Evolutionary conservation across 1,139 yeast species (phyloP), one percentile per base, ranked within the genome.

Genomic region (Lodderomyces beijingensis): DNA sequence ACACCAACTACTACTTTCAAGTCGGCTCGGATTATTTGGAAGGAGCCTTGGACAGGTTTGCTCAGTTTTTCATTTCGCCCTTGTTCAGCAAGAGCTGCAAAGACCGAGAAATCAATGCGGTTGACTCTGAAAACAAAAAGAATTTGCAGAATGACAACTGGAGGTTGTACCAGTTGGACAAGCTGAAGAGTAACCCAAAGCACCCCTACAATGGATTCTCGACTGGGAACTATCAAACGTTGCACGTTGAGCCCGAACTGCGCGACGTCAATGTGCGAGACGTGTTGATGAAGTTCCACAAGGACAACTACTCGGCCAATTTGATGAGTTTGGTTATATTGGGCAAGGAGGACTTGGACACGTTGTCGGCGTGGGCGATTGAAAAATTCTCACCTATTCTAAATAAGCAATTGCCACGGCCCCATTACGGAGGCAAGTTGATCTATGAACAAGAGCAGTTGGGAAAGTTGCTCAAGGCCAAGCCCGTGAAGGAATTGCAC

Each of bases 111-210:
- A 82, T 91, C 46, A 77, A 80, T 41, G 98, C 97, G 3, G 97
- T 91, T 11, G 96, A 91, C 55, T 84, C 95, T 17, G 98, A 91
- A 57, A 87, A 91, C 61, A 89, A 88, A 55, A 91, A 91, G 62
- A 91, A 91, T 53, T 65, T 91, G 35, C 97, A 91, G 57, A 83
- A 74, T 53, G 98, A 91, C 55, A 55, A 64, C 37, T 88, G 97
- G 96, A 74, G 98, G 47, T 60, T 87, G 32, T 80, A 81, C 49
- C 97, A 91, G 58, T 68, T 91, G 37, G 91, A 85, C 36, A 83
- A 86, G 55, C 70, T 79, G 36, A 64, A 82, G 27, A 70, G 91
- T 16, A 87, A 84, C 53, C 75, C 77, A 1, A 49, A 59, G 0
- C 97, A 83, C 55, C 91, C 93, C 0, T 80, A 70, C 50, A 75